Percentiles rank a stretch among this genome's conserved stretches.
phyloP scores from a whole-genome alignment of 2,329 filamentous ascomycete genomes.

The Clarireedia hainanense region DNA sequence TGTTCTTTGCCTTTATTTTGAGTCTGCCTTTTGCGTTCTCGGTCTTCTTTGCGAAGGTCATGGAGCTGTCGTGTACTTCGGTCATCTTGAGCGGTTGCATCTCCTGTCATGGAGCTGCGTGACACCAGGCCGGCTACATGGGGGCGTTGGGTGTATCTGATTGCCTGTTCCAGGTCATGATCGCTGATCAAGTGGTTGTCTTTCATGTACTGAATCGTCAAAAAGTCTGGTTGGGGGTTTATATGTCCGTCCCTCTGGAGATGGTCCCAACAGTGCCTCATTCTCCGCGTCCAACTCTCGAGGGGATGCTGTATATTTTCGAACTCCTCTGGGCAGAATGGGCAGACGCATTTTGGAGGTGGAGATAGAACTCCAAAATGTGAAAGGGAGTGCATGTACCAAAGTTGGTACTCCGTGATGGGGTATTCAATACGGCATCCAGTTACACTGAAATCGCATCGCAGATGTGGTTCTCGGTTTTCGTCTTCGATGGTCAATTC shows the following conservation, averaged over 20 bases:
- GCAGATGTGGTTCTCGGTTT: too few species aligned
- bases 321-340: slow-evolving; percentile 39
- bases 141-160: slow-evolving; percentile 17
- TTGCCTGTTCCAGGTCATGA: slow-evolving; percentile 11
- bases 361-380: slow-evolving; percentile 32
- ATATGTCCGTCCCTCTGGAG: slow-evolving; percentile 15
- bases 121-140: slow-evolving; percentile 9
- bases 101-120: slow-evolving; percentile 9
- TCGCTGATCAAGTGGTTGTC: slow-evolving; percentile 25
- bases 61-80: not conserved
- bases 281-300: slow-evolving; percentile 30
- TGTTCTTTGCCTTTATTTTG: not conserved
- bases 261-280: slow-evolving; percentile 44
- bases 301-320: slow-evolving; percentile 7
- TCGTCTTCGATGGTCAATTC: too few species aligned
- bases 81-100: slow-evolving; percentile 7
- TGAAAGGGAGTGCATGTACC: not conserved
- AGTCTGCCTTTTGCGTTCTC: not conserved
- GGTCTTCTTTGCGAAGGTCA: slow-evolving; percentile 9
- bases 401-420: too few species aligned
- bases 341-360: slow-evolving; percentile 35
- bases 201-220: slow-evolving; percentile 34
- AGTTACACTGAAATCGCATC: too few species aligned
- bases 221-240: slow-evolving; percentile 32
- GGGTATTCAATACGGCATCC: too few species aligned